Evolutionary conservation across 2,329 filamentous ascomycete species (phyloP), one percentile per base, ranked within the genome.

Genomic region (Fusarium sp.): DNA sequence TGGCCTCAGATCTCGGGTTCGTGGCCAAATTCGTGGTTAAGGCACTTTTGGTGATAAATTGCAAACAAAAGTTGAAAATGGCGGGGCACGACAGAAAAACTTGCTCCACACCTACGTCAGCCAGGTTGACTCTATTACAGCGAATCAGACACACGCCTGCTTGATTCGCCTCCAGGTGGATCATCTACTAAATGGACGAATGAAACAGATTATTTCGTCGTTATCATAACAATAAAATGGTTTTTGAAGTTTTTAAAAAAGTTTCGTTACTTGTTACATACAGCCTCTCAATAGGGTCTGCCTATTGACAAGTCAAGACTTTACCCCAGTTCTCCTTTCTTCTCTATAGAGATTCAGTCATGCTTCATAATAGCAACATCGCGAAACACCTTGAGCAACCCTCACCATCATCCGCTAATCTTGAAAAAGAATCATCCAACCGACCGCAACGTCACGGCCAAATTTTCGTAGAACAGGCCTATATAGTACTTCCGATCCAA

Each of bases 11-110:
- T 74, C 60, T 60, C 44, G 44, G 48, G 65, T 70, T 71, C 60
- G 69, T 69, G 44, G 54, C 59, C 60, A 54, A 69, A 64, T 61
- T 71, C 54, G 69, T 59, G 48, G 52, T 64, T 40, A 60, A 60
- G 46, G 62, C 49, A 71, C 63, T 71, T 76, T 66, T 61, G 71
- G 67, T 70, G 73, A 75, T 75, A 73, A 69, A 73, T 67, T 67
- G 64, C 44, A 63, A 57, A 67, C n/a, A 56, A 67, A 68, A 56
- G 64, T 70, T 71, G 69, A 56, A 61, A 50, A 74, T 81, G 79
- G 81, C 81, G 81, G 82, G 81, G 80, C 63, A 65, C 40, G 20
- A 48, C 81, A 81, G 80, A 80, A 80, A 30, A 69, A 63, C 59
- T 49, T 66, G 54, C 64, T 38, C 71, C 66, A 64, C 69, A 55